Conservation (phyloP, 2,329 filamentous ascomycete species). For the Dactylellina sp. region DNA sequence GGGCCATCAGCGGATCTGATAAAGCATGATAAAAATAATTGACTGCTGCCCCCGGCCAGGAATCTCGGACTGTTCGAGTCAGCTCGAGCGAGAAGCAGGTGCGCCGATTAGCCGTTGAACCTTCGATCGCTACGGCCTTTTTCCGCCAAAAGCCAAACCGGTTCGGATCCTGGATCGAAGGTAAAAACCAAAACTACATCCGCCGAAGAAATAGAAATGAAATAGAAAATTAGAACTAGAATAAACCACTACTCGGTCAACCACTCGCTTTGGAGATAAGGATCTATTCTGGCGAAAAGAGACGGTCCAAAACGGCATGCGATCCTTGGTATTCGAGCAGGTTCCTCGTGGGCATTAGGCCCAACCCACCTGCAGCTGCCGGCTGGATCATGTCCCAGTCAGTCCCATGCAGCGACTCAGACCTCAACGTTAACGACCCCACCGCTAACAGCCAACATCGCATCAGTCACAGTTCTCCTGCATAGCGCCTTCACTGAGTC, state of each 20-base stretch:
- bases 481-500: conserved; percentile 2
- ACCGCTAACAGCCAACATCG: conserved; percentile 11
- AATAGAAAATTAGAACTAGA: too few species aligned
- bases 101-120: conserved; percentile 34
- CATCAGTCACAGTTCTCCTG: conserved; percentile 34
- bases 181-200: too few species aligned
- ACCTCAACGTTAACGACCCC: too few species aligned
- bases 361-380: neutral
- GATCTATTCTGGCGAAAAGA: too few species aligned
- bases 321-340: neutral
- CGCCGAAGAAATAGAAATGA: too few species aligned
- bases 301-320: too few species aligned
- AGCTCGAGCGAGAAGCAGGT: conserved; percentile 1
- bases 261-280: too few species aligned
- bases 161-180: neutral
- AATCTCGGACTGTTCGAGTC: conserved; percentile 7
- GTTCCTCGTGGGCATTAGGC: neutral
- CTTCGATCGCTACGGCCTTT: conserved; percentile 26
- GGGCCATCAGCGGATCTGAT: conserved; percentile 56
- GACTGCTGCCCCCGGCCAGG: neutral
- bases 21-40: conserved; percentile 53
- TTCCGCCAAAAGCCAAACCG: neutral
- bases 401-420: conserved; percentile 17
- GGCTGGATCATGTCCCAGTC: neutral
- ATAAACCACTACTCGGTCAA: too few species aligned